Evolutionary conservation across 2,329 filamentous ascomycete genomes (phyloP).

Genomic region (Diaporthe sp.): DNA sequence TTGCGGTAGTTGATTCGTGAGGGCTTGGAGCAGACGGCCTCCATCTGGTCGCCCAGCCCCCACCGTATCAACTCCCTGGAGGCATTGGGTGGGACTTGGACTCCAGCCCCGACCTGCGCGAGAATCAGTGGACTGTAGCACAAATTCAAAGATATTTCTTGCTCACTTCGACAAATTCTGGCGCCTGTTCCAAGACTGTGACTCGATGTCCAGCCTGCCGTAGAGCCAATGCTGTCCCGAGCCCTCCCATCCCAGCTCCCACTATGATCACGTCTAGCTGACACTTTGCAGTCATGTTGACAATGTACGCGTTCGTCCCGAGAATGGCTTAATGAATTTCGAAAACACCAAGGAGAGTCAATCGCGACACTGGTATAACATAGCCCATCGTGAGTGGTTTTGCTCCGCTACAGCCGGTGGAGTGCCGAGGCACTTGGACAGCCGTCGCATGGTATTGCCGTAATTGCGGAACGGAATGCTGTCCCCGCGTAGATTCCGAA

Average conservation of each 20-base stretch:
- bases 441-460: background rate
- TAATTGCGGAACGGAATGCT: slow-evolving; percentile 6
- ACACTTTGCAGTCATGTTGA: slow-evolving; percentile 21
- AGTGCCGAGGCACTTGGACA: background rate
- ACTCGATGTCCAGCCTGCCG: slow-evolving; percentile 6
- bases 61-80: slow-evolving; percentile 23
- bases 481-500: background rate
- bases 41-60: slow-evolving; percentile 34
- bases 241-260: slow-evolving; percentile 28
- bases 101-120: slow-evolving; percentile 23
- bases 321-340: background rate
- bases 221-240: slow-evolving; percentile 24
- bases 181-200: slow-evolving; percentile 26
- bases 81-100: slow-evolving; percentile 32
- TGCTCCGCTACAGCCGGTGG: background rate
- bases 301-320: background rate
- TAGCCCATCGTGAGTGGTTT: background rate
- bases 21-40: slow-evolving; percentile 34
- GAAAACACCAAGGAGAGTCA: background rate
- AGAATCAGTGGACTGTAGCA: background rate
- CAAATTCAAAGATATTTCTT: background rate
- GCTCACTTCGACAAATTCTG: slow-evolving; percentile 32
- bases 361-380: background rate
- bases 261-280: slow-evolving; percentile 29
- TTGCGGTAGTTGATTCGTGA: slow-evolving; percentile 39